Evolutionary conservation across 2,329 filamentous ascomycete genomes (phyloP).

Genomic region (Botrytis pseudocinerea): DNA sequence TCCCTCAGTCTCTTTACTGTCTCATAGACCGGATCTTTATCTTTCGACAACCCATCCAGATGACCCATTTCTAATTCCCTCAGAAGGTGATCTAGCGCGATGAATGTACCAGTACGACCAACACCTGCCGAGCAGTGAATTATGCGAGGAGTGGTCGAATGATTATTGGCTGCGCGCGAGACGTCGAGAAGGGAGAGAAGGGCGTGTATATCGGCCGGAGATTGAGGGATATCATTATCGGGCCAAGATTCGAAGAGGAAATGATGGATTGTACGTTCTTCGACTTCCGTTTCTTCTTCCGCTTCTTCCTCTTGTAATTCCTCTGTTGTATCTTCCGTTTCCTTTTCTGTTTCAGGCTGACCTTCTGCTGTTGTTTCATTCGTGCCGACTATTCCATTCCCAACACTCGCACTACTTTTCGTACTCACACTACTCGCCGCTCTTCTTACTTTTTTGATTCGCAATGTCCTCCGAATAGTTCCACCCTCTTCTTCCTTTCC

Average conservation of each 20-base stretch:
- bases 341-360: not conserved
- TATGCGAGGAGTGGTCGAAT: conserved; percentile 43
- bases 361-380: not conserved
- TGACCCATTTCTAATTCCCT: conserved; percentile 27
- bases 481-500: conserved; percentile 17
- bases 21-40: conserved; percentile 29
- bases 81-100: conserved; percentile 29
- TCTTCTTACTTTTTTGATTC: not conserved
- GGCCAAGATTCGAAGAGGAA: conserved; percentile 30
- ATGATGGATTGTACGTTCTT: conserved; percentile 27
- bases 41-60: conserved; percentile 21
- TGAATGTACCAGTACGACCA: conserved; percentile 86
- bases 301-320: not conserved
- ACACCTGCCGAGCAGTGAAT: conserved; percentile 96
- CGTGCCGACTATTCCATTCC: not conserved
- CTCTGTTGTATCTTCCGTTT: not conserved
- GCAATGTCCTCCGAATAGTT: conserved; percentile 26
- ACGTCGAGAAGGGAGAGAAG: conserved; percentile 25
- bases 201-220: conserved; percentile 24
- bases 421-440: not conserved
- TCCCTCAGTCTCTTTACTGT: conserved; percentile 28
- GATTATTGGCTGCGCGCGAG: conserved; percentile 20
- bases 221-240: conserved; percentile 28
- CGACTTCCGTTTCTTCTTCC: conserved; percentile 3
- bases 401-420: not conserved